Base-by-base conservation (phyloP, 2,329 filamentous ascomycete species). In the Leptodontidium sp. region DNA sequence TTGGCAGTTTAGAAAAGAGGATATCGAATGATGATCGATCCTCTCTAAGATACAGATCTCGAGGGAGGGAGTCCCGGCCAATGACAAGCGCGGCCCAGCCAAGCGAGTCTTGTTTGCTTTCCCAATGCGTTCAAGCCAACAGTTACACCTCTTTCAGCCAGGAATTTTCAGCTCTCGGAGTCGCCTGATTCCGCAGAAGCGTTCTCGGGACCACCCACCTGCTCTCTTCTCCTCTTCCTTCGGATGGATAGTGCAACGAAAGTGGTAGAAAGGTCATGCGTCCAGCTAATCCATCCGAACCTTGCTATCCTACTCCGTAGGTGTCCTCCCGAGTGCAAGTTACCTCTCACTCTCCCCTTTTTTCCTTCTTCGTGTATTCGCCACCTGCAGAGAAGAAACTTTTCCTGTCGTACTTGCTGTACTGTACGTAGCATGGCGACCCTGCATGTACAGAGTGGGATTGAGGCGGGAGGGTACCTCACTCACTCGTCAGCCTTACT, bases 161-260 rank as follows among this genome's bases (percentile, higher is more conserved):
- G 7, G 7, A 32, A 21, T 21, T 21, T 5, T 26, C 50, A 53
- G n/a, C 32, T 59, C 14, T 24, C n/a, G 21, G 14, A 21, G 55
- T 59, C 32, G 55, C 35, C 55, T 59, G 55, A 43, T 40, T 59
- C 35, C 35, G 38, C 24, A 59, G n/a, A 58, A n/a, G 32, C 32
- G 55, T 24, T 59, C 26, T 59, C n/a, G n/a, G 55, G 55, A 43
- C 55, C 9, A 14, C 35, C 4, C 55, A 59, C n/a, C n/a, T 32
- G 50, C 50, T 32, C 9, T 21, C 21, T 21, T 21, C 21, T 21
- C 21, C 21, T 21, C 21, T 21, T 21, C 21, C 35, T 14, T 43
- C 32, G n/a, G n/a, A 59, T 43, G 11, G 21, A 6, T 21, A 21
- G 21, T 21, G 21, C 21, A 21, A 26, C n/a, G 15, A 38, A 43